Evolutionary conservation across 139 green algal species (phyloP).

Genomic region (Micromonas commoda): DNA sequence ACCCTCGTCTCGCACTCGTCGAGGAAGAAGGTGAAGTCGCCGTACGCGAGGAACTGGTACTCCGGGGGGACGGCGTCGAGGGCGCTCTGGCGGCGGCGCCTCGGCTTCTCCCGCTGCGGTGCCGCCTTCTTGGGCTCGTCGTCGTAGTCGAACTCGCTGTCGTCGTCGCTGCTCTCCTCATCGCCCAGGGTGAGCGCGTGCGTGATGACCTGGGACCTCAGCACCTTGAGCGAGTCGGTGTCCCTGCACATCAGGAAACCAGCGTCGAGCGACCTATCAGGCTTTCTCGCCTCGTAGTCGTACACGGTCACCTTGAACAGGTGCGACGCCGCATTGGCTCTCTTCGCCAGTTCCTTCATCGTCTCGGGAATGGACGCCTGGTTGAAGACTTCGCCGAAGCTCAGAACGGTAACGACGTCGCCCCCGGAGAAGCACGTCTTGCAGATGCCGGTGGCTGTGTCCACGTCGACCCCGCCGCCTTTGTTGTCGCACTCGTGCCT

Average conservation of each 20-base stretch:
- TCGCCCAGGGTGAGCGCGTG: neutral
- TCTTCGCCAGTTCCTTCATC: neutral
- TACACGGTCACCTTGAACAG: neutral
- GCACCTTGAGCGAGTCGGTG: neutral
- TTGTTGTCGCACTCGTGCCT: neutral
- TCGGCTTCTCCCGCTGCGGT: too few species aligned
- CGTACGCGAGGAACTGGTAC: neutral
- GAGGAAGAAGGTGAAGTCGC: conserved; percentile 9
- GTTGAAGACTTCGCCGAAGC: conserved; percentile 2
- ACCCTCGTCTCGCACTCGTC: neutral
- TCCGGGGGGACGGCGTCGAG: neutral
- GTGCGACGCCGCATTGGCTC: neutral
- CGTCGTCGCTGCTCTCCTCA: neutral
- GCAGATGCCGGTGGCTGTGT: neutral
- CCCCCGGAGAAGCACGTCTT: neutral
- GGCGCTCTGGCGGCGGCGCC: neutral
- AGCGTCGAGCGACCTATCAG: neutral
- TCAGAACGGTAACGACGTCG: neutral
- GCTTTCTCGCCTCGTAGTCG: neutral
- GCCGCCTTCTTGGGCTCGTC: too few species aligned
- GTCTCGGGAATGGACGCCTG: neutral
- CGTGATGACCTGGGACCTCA: neutral
- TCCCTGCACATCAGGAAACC: neutral
- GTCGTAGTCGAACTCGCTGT: neutral
- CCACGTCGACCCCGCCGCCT: neutral